Evolutionary conservation across 2,329 filamentous ascomycete species (phyloP).

Genomic region (Alternaria burnsii): DNA sequence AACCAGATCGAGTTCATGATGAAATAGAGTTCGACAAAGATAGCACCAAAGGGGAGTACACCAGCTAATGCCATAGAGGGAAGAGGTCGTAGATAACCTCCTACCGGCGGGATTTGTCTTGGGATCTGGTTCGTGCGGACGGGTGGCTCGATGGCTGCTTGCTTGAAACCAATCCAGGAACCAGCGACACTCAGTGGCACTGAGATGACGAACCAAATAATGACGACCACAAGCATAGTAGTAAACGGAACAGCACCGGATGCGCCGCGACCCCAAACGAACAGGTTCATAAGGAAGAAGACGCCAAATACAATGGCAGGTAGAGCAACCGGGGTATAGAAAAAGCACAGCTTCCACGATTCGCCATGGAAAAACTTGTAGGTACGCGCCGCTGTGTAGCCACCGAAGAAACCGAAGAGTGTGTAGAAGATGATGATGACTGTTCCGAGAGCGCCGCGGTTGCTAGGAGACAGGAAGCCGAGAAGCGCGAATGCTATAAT

Average conservation of each 20-base stretch:
- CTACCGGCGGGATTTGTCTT: slow-evolving; percentile 87
- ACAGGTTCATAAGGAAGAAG: slow-evolving; percentile 95
- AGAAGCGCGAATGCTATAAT: slow-evolving; percentile 78
- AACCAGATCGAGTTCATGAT: slow-evolving; percentile 99
- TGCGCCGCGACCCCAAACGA: slow-evolving; percentile 92
- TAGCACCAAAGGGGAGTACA: slow-evolving; percentile 91
- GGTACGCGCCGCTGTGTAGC: slow-evolving; percentile 86
- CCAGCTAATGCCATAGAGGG: slow-evolving; percentile 93
- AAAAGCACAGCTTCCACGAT: slow-evolving; percentile 92
- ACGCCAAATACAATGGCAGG: slow-evolving; percentile 84
- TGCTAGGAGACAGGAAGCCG: slow-evolving; percentile 94
- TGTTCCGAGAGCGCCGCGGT: slow-evolving; percentile 91
- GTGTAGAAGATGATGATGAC: slow-evolving; percentile 95
- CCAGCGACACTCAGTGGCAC: slow-evolving; percentile 89
- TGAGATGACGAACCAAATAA: slow-evolving; percentile 97
- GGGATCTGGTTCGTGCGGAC: slow-evolving; percentile 98
- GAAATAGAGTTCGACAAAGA: slow-evolving; percentile 98
- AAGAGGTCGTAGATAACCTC: slow-evolving; percentile 82
- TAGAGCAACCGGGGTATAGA: slow-evolving; percentile 83
- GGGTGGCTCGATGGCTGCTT: slow-evolving; percentile 73
- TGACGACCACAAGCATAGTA: slow-evolving; percentile 92
- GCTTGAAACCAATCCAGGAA: slow-evolving; percentile 91
- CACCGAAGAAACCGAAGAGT: slow-evolving; percentile 88
- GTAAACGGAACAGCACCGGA: slow-evolving; percentile 95
- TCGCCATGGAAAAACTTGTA: slow-evolving; percentile 96